phyloP scores from a whole-genome alignment of 768 basidiomycete species.

The Auricularia sp. region DNA sequence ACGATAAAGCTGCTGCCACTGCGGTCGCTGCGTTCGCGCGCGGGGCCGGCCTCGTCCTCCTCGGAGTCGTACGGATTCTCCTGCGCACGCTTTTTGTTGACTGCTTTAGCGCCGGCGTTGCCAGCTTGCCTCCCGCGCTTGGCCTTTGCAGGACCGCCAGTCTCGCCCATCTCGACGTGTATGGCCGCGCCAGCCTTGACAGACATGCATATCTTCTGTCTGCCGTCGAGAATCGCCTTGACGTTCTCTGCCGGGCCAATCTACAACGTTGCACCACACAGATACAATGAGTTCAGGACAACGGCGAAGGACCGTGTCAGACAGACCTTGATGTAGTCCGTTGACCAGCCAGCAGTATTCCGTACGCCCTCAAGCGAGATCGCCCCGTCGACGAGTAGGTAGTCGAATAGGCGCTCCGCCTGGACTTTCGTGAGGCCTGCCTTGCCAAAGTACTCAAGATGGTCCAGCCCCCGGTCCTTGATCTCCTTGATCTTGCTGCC shows the following conservation, averaged over 20 bases:
- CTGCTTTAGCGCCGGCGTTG: not conserved
- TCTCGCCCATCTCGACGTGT: no score
- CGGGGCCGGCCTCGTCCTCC: not conserved
- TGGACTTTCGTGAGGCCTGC: slow-evolving; percentile 40
- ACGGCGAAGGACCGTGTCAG: not conserved
- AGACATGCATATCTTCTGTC: slow-evolving; percentile 20
- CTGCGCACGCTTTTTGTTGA: not conserved
- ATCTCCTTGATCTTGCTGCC: slow-evolving; percentile 47
- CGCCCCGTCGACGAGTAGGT: slow-evolving; percentile 40
- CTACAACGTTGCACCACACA: not conserved
- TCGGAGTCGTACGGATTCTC: not conserved
- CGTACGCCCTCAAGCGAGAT: slow-evolving; percentile 41
- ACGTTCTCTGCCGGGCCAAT: slow-evolving; percentile 13
- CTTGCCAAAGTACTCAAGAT: slow-evolving; percentile 42
- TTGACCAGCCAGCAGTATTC: slow-evolving; percentile 38
- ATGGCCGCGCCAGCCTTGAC: not conserved
- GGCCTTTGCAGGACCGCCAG: slow-evolving; percentile 22
- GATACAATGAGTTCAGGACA: slow-evolving; percentile 1
- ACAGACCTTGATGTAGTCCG: slow-evolving; percentile 43
- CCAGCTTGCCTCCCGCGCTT: slow-evolving; percentile 13
- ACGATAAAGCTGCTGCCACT: slow-evolving; percentile 10
- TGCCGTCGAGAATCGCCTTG: slow-evolving; percentile 19
- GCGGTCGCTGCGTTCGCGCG: not conserved
- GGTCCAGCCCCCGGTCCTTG: slow-evolving; percentile 37
- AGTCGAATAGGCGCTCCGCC: slow-evolving; percentile 55